Conservation (phyloP, 495 filamentous ascomycete species). For the Xylona heveae region DNA sequence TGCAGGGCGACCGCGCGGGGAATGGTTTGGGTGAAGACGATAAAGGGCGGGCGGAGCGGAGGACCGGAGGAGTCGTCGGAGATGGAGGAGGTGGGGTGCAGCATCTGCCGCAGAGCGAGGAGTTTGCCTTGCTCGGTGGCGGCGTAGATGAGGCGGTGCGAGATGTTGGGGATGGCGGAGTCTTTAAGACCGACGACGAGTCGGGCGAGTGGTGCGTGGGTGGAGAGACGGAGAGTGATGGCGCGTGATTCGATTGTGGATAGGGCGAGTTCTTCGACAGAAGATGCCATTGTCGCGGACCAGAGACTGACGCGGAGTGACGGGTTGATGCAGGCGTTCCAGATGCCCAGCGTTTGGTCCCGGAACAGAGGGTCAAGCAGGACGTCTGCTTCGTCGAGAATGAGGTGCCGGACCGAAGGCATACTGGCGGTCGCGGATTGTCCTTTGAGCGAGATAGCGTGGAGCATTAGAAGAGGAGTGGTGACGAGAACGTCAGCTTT, state of each 20-base stretch:
- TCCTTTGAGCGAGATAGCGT: constrained; percentile 37
- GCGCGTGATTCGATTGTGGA: constrained; percentile 34
- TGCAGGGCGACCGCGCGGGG: constrained; percentile 66
- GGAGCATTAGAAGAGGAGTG: constrained; percentile 60
- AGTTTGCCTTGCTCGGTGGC: constrained; percentile 88
- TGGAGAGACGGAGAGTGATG: constrained; percentile 10
- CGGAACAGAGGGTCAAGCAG: constrained; percentile 80
- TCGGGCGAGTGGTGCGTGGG: constrained; percentile 39
- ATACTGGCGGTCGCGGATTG: constrained; percentile 23
- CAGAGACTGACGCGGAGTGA: constrained; percentile 57
- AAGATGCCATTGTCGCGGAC: constrained; percentile 94
- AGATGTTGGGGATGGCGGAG: constrained; percentile 76
- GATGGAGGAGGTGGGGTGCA: constrained; percentile 39
- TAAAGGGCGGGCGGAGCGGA: constrained; percentile 35
- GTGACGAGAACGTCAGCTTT: constrained; percentile 77
- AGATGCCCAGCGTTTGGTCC: constrained; percentile 73
- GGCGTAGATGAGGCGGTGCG: constrained; percentile 73
- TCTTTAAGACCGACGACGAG: constrained; percentile 90
- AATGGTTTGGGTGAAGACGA: constrained; percentile 27
- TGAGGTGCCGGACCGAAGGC: constrained; percentile 42
- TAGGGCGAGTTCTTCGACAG: constrained; percentile 56
- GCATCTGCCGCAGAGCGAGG: constrained; percentile 71
- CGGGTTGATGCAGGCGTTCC: constrained; percentile 49
- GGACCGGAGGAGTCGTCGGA: constrained; percentile 32
- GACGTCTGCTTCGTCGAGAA: constrained; percentile 90